Evolutionary conservation across 139 green algal genomes (phyloP), one percentile per base, ranked within the genome.

Genomic region (Auxenochlorella pyrenoidosa): DNA sequence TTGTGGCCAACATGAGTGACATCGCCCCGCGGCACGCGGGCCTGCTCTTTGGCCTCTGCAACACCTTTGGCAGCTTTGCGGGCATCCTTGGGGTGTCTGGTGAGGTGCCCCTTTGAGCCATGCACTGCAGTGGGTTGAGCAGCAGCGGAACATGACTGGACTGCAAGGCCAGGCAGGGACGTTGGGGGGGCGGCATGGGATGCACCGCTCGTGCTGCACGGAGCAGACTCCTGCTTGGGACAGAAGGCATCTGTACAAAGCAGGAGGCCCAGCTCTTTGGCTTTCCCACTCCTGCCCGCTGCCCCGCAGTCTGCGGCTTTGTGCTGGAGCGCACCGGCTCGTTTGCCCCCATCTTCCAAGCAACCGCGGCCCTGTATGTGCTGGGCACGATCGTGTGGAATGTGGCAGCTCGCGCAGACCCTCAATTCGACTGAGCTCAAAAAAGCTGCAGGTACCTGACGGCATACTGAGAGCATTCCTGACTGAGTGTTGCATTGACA

Each of bases 1-100:
- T 98, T 88, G 94, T 97, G 22, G 95, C 95, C 32, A 98, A 97
- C 88, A 97, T 98, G 92, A 94, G 92, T 21, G 96, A 98, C 87
- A 94, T 98, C 58, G 96, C 96, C 10, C 96, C 96, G 3, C 80
- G 87, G 1, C 86, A 96, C 40, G 95, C 95, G 0, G 94, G 96
- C 63, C 88, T 93, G 89, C 93, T 98, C 76, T 98, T 98, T 90
- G 96, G 95, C 34, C 90, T 98, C 24, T 97, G 94, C 90, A 98
- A 98, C 91, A 98, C 96, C 1, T 98, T 97, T 93, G 96, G 95
- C 13, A 95, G 91, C 36, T 75, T 96, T 34, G 92, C 93, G 19
- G 96, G 95, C 54, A 96, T 98, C 51, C 38, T 95, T 36, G 96
- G 94, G 13, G 93, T 96, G 5, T 91, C 72, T 51, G 85, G 83